These are phyloP conservation scores for Plasmodium malariae DNA, from an alignment of 169 alveolate genomes.

Conservation along the genomic window DNA sequence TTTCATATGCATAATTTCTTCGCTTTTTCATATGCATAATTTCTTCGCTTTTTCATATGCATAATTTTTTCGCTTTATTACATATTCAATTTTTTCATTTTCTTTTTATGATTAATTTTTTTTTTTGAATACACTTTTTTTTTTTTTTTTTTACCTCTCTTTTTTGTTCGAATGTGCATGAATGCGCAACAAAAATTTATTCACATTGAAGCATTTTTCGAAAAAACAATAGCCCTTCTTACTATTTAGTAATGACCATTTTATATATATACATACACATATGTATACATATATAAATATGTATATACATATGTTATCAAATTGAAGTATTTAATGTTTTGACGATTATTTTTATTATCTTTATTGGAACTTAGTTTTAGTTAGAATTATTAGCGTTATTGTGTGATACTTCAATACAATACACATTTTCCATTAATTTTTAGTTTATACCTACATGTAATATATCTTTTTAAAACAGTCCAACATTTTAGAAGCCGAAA, in stretches of 20 bases:
- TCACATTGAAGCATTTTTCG: neutral
- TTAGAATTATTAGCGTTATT: constrained; percentile 15
- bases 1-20: neutral
- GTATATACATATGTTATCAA: constrained; percentile 9
- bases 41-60: neutral
- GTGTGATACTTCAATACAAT: neutral
- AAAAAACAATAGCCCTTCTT: constrained; percentile 8
- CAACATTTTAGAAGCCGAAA: constrained; percentile 7
- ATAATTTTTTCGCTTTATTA: neutral
- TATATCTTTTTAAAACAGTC: neutral
- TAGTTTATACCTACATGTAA: constrained; percentile 5
- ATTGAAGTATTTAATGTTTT: neutral
- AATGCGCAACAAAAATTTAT: constrained; percentile 32
- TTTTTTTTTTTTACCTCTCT: constrained; percentile 14
- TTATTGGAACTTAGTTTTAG: neutral
- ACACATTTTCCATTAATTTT: constrained; percentile 10
- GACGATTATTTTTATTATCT: neutral
- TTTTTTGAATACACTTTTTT: neutral
- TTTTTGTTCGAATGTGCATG: constrained; percentile 57
- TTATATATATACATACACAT: constrained; percentile 10
- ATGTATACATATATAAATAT: too few species aligned
- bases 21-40: neutral
- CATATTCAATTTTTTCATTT: constrained; percentile 4
- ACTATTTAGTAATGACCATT: constrained; percentile 22
- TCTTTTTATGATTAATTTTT: constrained; percentile 1